These are phyloP conservation scores for Backusella tarrabulga DNA, from an alignment of 192 early-diverging fungal genomes.

Conservation along the genomic window DNA sequence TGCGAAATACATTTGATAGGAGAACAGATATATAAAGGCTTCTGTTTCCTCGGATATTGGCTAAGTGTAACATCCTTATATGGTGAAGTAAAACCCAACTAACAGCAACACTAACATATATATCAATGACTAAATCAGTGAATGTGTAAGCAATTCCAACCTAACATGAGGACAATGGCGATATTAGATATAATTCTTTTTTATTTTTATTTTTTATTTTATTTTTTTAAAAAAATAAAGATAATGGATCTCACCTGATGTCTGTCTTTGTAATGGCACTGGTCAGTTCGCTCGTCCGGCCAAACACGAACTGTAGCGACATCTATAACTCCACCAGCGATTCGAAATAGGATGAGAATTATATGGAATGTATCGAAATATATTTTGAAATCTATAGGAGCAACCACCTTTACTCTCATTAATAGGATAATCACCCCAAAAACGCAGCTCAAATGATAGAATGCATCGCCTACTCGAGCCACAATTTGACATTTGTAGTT, in stretches of 20 bases:
- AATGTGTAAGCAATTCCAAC: background rate
- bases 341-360: background rate
- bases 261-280: background rate
- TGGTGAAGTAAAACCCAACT: background rate
- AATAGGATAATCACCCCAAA: background rate
- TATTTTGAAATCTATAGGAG: background rate
- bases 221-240: too few relatives aligned
- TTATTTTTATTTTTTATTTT: background rate
- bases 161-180: background rate
- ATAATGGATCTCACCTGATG: background rate
- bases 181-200: background rate
- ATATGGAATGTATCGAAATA: background rate
- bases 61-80: background rate
- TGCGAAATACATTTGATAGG: slow-evolving; percentile 1
- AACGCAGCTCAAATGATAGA: background rate
- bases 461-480: background rate
- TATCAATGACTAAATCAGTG: background rate
- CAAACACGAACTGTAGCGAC: background rate
- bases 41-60: background rate
- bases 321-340: background rate
- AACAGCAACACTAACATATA: background rate
- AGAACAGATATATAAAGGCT: background rate
- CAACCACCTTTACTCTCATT: background rate
- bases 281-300: background rate
- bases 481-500: background rate